Conservation (phyloP, 768 basidiomycete genomes). For the Leccinum arenicola region DNA sequence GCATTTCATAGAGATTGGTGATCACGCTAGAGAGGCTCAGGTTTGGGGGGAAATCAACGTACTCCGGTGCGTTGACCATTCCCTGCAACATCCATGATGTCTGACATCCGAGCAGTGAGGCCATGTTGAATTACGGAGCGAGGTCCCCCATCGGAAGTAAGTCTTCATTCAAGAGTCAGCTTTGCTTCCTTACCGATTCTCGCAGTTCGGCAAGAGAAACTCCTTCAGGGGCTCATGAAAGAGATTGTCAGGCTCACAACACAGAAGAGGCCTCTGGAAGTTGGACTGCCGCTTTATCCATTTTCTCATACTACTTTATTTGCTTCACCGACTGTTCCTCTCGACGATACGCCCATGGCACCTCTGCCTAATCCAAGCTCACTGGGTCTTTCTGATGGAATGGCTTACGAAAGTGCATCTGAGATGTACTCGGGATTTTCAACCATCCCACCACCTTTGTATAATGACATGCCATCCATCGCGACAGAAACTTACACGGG, state of each 20-base stretch:
- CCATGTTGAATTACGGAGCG: constrained; percentile 79
- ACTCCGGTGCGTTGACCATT: constrained; percentile 50
- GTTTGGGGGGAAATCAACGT: constrained; percentile 90
- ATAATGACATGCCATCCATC: constrained; percentile 8
- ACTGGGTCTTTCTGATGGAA: constrained; percentile 6
- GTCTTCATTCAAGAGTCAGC: constrained; percentile 25
- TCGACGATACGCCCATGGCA: constrained; percentile 27
- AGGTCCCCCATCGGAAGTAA: constrained; percentile 82
- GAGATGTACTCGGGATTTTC: constrained; percentile 12
- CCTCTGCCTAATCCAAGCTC: constrained; percentile 29
- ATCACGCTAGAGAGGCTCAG: constrained; percentile 66
- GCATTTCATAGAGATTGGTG: constrained; percentile 80
- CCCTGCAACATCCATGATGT: not conserved
- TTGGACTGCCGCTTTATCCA: constrained; percentile 77
- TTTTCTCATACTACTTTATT: constrained; percentile 72
- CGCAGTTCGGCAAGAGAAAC: constrained; percentile 76
- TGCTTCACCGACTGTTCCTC: constrained; percentile 43
- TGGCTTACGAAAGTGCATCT: constrained; percentile 2
- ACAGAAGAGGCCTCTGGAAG: constrained; percentile 76
- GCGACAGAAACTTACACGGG: constrained; percentile 6
- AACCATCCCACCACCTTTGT: not conserved
- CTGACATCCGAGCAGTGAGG: constrained; percentile 49
- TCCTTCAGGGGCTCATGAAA: constrained; percentile 80
- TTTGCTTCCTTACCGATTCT: constrained; percentile 6
- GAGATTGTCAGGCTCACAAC: constrained; percentile 82